Evolutionary conservation across 805 yeast species (phyloP).

Genomic region (Dipodascus albidus): DNA sequence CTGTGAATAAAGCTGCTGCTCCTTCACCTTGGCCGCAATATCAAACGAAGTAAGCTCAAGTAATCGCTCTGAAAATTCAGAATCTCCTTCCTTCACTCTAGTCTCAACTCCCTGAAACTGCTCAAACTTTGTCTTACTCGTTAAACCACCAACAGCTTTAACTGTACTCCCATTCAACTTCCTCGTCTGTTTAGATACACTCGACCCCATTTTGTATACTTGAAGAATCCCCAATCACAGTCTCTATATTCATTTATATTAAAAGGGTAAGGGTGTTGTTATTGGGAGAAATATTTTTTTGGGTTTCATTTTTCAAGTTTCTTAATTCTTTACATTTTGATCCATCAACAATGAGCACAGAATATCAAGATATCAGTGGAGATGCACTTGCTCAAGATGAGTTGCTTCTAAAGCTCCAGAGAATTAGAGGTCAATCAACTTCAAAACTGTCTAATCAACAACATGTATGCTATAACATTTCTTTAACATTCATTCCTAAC

Average conservation of each 20-base stretch:
- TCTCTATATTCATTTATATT: too few relatives aligned
- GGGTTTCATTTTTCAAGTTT: neutral
- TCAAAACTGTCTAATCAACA: constrained; percentile 85
- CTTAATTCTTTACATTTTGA: neutral
- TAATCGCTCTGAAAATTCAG: neutral
- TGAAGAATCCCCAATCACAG: too few relatives aligned
- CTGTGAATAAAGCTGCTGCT: neutral
- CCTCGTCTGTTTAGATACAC: neutral
- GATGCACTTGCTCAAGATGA: constrained; percentile 36
- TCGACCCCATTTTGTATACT: neutral
- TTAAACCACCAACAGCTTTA: neutral
- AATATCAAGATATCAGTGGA: constrained; percentile 1
- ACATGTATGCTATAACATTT: constrained; percentile 35
- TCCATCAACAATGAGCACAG: neutral
- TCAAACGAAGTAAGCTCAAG: neutral
- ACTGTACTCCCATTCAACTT: neutral
- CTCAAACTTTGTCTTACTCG: neutral
- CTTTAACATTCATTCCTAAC: neutral
- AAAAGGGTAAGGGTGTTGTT: neutral
- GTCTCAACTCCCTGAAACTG: neutral
- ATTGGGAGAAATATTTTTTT: neutral
- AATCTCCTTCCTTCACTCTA: neutral
- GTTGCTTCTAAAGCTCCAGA: constrained; percentile 36
- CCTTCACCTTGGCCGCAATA: neutral
- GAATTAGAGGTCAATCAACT: constrained; percentile 53